Evolutionary conservation across 257 asterid genomes (phyloP), one percentile per base, ranked within the genome.

Genomic region (Pogostemon cablin): DNA sequence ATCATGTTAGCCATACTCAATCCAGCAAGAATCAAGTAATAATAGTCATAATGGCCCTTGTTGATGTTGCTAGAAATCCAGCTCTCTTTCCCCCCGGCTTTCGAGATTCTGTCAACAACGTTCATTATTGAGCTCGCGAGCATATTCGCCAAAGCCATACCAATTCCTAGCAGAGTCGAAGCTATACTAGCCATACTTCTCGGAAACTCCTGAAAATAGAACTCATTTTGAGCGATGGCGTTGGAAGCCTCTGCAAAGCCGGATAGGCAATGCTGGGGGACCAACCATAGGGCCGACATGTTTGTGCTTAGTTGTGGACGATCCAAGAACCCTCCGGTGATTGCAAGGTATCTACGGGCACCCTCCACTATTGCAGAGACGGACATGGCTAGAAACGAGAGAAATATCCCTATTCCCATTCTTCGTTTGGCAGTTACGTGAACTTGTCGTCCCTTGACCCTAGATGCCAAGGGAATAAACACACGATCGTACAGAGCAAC

Each of bases 151-250:
- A 79, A 9, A 0, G 81, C 68, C 72, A 57, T 2, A 12, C 90
- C 95, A 1, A 86, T 53, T 4, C 78, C 84, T 11, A 25, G 34
- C 4, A 91, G 67, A 3, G 81, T 62, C 4, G 89, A 46, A 25
- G 93, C 95, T 15, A 91, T 77, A 50, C 96, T 89, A 55, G 95
- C 82, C 96, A 89, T 87, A 54, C 90, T 85, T 52, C 77, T 77
- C 0, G 98, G 95, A 4, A 91, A 67, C 81, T 91, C 95, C 0
- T 83, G 78, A 25, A 80, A 83, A 49, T 81, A 89, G 81, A 89
- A 91, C 74, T 91, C 93, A 6, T 72, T 81, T 57, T 87, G 96
- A 0, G 82, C 90, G 4, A 86, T 76, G 2, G 75, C 85, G 35
- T 77, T 81, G 1, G 85, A n/a, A 3, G 86, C 89, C 77, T 82